These are phyloP conservation scores for Phragmites australis DNA, from an alignment of 176 grass and related monocot species.

Conservation along the genomic window DNA sequence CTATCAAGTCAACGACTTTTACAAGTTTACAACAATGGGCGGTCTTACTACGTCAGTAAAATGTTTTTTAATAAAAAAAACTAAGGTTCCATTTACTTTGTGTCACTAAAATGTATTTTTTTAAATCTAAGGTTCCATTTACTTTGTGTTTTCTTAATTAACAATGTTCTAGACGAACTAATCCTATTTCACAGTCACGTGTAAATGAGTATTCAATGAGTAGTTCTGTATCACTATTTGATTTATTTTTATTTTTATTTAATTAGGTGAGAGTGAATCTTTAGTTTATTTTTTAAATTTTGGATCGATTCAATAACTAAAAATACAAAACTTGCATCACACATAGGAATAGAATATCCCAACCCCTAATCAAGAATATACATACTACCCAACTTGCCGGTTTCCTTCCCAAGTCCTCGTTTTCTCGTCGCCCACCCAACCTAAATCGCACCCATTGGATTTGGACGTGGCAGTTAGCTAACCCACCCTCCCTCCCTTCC, in stretches of 20 bases:
- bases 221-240: no score
- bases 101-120: no score
- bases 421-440: constrained; percentile 55
- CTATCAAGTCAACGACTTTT: neutral
- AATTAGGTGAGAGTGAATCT: no score
- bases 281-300: no score
- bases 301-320: no score
- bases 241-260: no score
- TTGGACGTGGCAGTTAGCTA: constrained; percentile 62
- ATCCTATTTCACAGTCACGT: neutral
- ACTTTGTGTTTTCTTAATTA: neutral
- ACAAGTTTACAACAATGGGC: neutral
- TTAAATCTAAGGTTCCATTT: neutral
- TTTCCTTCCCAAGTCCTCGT: constrained; percentile 1
- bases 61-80: no score
- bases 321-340: no score
- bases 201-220: neutral
- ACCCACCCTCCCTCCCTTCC: constrained; percentile 49
- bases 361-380: neutral
- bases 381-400: constrained; percentile 3
- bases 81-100: neutral
- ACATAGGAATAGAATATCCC: neutral
- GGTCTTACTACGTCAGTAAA: neutral
- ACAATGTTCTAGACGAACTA: constrained; percentile 15
- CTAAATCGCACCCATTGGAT: constrained; percentile 48